Conservation (phyloP, 768 basidiomycete genomes). For the Suillus discolor region DNA sequence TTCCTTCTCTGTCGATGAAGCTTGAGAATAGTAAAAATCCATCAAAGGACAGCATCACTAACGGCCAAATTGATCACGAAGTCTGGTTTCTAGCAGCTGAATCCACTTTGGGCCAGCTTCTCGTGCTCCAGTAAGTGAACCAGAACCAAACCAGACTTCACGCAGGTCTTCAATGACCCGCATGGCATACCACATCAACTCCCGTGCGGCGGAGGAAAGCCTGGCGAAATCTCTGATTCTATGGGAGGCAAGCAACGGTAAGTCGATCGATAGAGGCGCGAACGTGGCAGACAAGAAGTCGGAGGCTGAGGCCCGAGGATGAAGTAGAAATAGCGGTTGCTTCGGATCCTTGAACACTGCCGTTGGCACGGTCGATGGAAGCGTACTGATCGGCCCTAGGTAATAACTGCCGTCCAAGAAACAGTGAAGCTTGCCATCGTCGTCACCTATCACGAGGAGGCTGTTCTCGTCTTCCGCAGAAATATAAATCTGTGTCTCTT, state of each 20-base stretch:
- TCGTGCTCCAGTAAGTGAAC: constrained; percentile 64
- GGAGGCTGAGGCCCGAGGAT: constrained; percentile 37
- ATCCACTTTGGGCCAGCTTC: constrained; percentile 78
- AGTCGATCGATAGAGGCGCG: constrained; percentile 47
- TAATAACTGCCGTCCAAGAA: constrained; percentile 81
- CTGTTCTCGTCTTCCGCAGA: constrained; percentile 59
- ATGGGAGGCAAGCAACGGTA: constrained; percentile 60
- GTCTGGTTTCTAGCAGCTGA: constrained; percentile 60
- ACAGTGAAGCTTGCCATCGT: constrained; percentile 56
- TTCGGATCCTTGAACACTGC: constrained; percentile 45
- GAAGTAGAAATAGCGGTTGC: constrained; percentile 51
- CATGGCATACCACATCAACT: constrained; percentile 71
- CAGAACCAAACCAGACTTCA: constrained; percentile 71
- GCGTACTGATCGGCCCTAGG: constrained; percentile 51
- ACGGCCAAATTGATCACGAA: constrained; percentile 71
- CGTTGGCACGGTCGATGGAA: constrained; percentile 20
- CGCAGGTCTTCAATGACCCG: constrained; percentile 75
- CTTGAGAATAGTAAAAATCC: neutral
- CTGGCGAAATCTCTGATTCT: constrained; percentile 70
- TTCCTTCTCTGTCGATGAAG: constrained; percentile 49
- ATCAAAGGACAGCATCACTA: constrained; percentile 25
- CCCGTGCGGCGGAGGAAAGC: constrained; percentile 67
- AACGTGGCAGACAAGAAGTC: constrained; percentile 29
- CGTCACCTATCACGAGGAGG: constrained; percentile 63
- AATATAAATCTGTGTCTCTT: constrained; percentile 43